These are phyloP conservation scores for Sabuloglossum arenarium DNA, from an alignment of 495 filamentous ascomycete species.

Conservation along the genomic window DNA sequence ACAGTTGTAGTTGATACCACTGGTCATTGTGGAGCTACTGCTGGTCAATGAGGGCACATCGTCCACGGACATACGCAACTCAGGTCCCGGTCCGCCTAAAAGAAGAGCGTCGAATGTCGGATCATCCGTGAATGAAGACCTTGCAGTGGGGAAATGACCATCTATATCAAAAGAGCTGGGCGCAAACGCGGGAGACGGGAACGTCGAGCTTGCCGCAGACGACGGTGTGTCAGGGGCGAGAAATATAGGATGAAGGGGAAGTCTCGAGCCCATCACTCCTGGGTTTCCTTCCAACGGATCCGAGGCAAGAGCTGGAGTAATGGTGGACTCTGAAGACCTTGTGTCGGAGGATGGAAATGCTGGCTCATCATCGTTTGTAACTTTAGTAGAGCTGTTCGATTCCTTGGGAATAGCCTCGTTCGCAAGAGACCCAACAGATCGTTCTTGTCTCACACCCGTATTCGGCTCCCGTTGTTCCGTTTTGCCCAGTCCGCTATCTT, in stretches of 20 bases:
- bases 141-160: slow-evolving; percentile 40
- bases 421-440: slow-evolving; percentile 19
- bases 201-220: slow-evolving; percentile 19
- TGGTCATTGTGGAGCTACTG: slow-evolving; percentile 70
- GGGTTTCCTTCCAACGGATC: not conserved
- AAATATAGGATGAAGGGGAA: slow-evolving; percentile 9
- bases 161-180: slow-evolving; percentile 7
- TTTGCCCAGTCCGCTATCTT: slow-evolving; percentile 18
- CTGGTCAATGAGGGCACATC: slow-evolving; percentile 76
- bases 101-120: slow-evolving; percentile 37
- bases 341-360: slow-evolving; percentile 21
- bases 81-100: slow-evolving; percentile 39
- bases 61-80: slow-evolving; percentile 55
- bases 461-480: slow-evolving; percentile 11
- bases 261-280: slow-evolving; percentile 1
- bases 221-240: slow-evolving; percentile 14
- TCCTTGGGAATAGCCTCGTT: slow-evolving; percentile 25
- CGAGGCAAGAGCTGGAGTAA: not conserved
- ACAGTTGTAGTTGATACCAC: slow-evolving; percentile 22
- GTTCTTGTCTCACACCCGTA: slow-evolving; percentile 18
- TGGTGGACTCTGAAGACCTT: slow-evolving; percentile 31
- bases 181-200: slow-evolving; percentile 25
- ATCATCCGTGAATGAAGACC: slow-evolving; percentile 49
- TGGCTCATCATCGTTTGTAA: slow-evolving; percentile 23
- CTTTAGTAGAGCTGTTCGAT: slow-evolving; percentile 15